Percentiles rank a stretch among this genome's conserved stretches.
Conservation (phyloP, 331 rosid species). For the Spiraea crenata region DNA sequence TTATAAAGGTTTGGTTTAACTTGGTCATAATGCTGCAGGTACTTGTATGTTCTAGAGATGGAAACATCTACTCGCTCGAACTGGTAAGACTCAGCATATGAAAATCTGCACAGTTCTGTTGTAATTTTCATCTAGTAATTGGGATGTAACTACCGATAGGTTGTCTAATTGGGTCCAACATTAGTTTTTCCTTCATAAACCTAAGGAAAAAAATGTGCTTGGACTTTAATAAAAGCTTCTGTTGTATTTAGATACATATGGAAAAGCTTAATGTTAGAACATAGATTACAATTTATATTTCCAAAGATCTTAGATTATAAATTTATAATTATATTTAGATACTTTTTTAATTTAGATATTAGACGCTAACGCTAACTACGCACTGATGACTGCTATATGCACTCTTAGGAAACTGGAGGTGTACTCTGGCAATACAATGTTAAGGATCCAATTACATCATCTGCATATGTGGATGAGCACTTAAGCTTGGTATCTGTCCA, state of each 20-base stretch:
- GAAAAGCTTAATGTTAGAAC: too few species aligned
- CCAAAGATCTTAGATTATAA: too few species aligned
- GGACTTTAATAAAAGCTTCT: too few species aligned
- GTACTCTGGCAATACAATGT: constrained; percentile 68
- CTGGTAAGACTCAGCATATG: constrained; percentile 38
- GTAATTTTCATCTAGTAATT: background rate
- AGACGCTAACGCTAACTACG: background rate
- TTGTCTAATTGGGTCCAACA: background rate
- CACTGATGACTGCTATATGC: constrained; percentile 13
- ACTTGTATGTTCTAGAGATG: constrained; percentile 75
- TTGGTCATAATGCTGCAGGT: constrained; percentile 40
- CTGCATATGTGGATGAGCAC: constrained; percentile 81
- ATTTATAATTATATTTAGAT: too few species aligned
- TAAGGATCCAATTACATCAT: constrained; percentile 79
- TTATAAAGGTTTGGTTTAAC: background rate
- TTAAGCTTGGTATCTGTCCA: constrained; percentile 40
- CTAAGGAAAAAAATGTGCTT: too few species aligned
- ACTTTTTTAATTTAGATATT: too few species aligned
- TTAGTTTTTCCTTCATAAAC: too few species aligned
- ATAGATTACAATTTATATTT: too few species aligned
- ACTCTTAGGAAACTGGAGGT: constrained; percentile 61
- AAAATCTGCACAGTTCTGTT: background rate
- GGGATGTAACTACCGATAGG: background rate
- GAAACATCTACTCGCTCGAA: constrained; percentile 67
- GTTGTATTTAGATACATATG: too few species aligned